A percentile compares a stretch with the other conserved stretches of the same genome.
Conservation (phyloP, 371 early-diverging fungal genomes). For the Mucor piriformis region DNA sequence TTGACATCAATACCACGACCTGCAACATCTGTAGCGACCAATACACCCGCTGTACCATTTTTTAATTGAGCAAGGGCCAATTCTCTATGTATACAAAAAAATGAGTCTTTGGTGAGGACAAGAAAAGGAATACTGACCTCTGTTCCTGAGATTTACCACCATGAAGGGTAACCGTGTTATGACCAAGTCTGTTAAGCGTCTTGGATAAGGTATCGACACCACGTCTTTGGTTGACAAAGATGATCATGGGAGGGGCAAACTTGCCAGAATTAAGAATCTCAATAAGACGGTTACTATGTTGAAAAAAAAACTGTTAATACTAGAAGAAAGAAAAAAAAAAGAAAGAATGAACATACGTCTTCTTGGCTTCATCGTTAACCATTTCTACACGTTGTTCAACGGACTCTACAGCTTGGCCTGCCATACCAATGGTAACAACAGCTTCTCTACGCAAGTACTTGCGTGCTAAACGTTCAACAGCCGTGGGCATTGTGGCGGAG, state of each 20-base stretch:
- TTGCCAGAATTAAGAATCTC: slow-evolving; percentile 70
- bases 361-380: slow-evolving; percentile 83
- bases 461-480: slow-evolving; percentile 93
- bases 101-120: not conserved
- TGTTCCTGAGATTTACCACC: slow-evolving; percentile 97
- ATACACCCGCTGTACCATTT: slow-evolving; percentile 70
- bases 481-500: slow-evolving; percentile 98
- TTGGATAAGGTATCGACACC: slow-evolving; percentile 77
- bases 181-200: slow-evolving; percentile 71
- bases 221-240: slow-evolving; percentile 97
- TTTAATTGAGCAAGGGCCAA: slow-evolving; percentile 73
- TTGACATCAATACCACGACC: slow-evolving; percentile 99
- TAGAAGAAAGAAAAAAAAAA: not conserved
- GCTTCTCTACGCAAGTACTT: slow-evolving; percentile 92
- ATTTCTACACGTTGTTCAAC: slow-evolving; percentile 96
- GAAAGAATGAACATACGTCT: slow-evolving; percentile 55
- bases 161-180: slow-evolving; percentile 82
- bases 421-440: slow-evolving; percentile 96
- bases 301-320: not conserved
- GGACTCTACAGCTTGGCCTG: slow-evolving; percentile 95
- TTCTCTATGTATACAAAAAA: slow-evolving; percentile 46
- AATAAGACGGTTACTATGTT: slow-evolving; percentile 68
- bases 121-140: too few species aligned
- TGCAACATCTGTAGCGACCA: slow-evolving; percentile 98
- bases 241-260: slow-evolving; percentile 87